Evolutionary conservation across 257 asterid species (phyloP).

Genomic region (Perilla frutescens): DNA sequence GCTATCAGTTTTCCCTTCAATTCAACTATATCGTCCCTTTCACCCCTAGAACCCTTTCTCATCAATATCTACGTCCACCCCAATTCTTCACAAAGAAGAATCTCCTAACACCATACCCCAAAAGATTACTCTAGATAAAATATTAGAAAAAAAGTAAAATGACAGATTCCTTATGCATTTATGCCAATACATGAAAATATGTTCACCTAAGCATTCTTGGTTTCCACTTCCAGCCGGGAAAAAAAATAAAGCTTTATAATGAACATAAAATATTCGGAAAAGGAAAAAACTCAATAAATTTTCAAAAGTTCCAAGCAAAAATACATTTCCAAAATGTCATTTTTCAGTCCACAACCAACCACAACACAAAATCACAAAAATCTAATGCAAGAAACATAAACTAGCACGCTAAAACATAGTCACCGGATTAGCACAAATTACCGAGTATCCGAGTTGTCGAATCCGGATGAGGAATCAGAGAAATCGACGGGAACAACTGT

Average conservation of each 20-base stretch:
- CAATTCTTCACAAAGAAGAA: neutral
- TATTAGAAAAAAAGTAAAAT: neutral
- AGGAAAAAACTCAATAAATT: too few species aligned
- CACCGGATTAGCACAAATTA: constrained; percentile 19
- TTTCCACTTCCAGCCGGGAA: neutral
- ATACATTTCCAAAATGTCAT: too few species aligned
- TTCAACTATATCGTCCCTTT: neutral
- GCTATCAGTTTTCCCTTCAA: constrained; percentile 23
- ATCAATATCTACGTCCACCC: neutral
- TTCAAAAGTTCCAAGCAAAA: too few species aligned
- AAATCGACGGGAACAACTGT: constrained; percentile 87
- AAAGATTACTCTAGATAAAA: too few species aligned
- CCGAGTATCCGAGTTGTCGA: constrained; percentile 55
- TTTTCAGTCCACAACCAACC: neutral
- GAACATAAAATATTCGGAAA: too few species aligned
- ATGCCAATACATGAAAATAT: neutral
- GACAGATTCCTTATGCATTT: neutral
- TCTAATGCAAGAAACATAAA: neutral
- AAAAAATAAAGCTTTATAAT: too few species aligned
- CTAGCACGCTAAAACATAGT: neutral
- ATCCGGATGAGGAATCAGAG: constrained; percentile 59
- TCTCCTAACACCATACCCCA: neutral
- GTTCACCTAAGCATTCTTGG: neutral
- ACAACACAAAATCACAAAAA: constrained; percentile 5
- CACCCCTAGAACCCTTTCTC: neutral